These are phyloP conservation scores for Fusarium neocosmosporiellum DNA, from an alignment of 2,329 filamentous ascomycete species.

Conservation along the genomic window DNA sequence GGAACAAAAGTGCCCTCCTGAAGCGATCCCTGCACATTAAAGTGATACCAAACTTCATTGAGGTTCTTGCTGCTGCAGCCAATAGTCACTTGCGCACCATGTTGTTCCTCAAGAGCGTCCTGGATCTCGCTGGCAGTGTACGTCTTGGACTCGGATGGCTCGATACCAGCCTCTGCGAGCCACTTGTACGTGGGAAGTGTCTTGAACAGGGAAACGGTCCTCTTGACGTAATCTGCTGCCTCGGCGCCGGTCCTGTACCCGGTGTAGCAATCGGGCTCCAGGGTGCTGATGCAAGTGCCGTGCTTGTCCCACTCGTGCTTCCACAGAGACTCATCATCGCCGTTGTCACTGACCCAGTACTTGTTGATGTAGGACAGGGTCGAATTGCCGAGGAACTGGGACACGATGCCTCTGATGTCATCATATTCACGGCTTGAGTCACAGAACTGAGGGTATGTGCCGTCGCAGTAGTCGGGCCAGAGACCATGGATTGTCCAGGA, in stretches of 20 bases:
- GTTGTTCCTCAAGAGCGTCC: slow-evolving; percentile 63
- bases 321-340: slow-evolving; percentile 75
- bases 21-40: slow-evolving; percentile 68
- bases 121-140: slow-evolving; percentile 71
- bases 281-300: slow-evolving; percentile 78
- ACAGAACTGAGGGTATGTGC: slow-evolving; percentile 76
- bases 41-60: slow-evolving; percentile 71
- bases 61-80: slow-evolving; percentile 63
- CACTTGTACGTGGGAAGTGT: slow-evolving; percentile 71
- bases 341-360: slow-evolving; percentile 78
- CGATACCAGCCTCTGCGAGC: slow-evolving; percentile 71
- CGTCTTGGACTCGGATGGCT: slow-evolving; percentile 63
- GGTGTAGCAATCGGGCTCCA: slow-evolving; percentile 74
- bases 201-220: slow-evolving; percentile 74
- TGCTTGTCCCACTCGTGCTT: slow-evolving; percentile 82
- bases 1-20: slow-evolving; percentile 71
- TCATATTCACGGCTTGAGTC: slow-evolving; percentile 70
- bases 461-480: slow-evolving; percentile 75
- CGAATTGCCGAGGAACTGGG: slow-evolving; percentile 61
- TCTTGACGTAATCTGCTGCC: slow-evolving; percentile 76
- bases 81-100: slow-evolving; percentile 67
- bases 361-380: slow-evolving; percentile 74
- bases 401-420: slow-evolving; percentile 74
- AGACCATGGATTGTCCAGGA: slow-evolving; percentile 82
- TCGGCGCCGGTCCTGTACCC: slow-evolving; percentile 71